Evolutionary conservation across 345 rosid species (phyloP), one percentile per base, ranked within the genome.

Genomic region (Moringa oleifera): DNA sequence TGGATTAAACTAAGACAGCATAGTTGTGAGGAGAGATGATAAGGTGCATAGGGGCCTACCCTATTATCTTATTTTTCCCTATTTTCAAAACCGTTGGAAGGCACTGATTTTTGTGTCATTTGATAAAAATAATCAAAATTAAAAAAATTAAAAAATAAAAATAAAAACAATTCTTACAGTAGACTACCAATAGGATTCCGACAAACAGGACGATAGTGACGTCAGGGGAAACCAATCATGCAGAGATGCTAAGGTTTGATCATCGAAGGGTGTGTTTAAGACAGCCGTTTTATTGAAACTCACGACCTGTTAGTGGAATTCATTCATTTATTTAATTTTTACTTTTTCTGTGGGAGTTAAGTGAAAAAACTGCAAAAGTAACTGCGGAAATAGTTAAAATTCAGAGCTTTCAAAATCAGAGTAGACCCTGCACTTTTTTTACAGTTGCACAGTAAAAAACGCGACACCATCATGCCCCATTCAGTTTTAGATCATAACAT

Each of bases 241-340:
- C 18, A 25, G 25, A 18, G 28, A 11, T 33, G 37, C 74, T 58
- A 59, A 65, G 69, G 72, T 71, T 71, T 56, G 23, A 71, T 71
- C 74, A 71, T 68, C 52, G 69, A 60, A 20, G 53, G 2, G 12
- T 28, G 71, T 74, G 68, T 31, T 28, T 4, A 36, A 62, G 50
- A n/a, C 64, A 54, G 53, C 72, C 56, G 50, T 59, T 65, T 65
- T 63, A 56, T 75, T 53, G 75, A 70, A 64, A 70, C 72, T 60
- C 69, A 41, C 75, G 65, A 56, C 49, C 18, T 28, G 33, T 28
- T 3, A 28, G 8, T 28, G 3, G 3, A 28, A n/a, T n/a, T 28
- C 8, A 28, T 28, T 28, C 5, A 28, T 28, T 28, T 28, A 2
- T 28, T 28, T 8, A 2, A 2, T 28, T 8, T 28, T 28, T 28